Percentiles rank a stretch among this genome's conserved stretches.
Evolutionary conservation across 2,329 filamentous ascomycete genomes (phyloP).

Genomic region (Hypoxylon sp.): DNA sequence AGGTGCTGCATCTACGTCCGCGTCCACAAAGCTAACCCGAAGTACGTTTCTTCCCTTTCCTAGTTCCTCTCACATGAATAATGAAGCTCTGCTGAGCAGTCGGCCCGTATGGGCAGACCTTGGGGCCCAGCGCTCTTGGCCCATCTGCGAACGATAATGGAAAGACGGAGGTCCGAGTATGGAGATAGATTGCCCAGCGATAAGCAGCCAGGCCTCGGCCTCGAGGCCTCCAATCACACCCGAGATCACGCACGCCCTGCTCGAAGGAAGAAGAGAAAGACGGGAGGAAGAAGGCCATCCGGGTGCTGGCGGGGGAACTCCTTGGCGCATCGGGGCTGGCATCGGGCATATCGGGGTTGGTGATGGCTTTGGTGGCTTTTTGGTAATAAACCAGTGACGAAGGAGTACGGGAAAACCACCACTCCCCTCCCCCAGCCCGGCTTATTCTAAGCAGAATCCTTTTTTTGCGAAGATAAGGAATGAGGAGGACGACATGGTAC

Average conservation of each 20-base stretch:
- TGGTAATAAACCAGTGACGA: not conserved
- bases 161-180: slow-evolving; percentile 6
- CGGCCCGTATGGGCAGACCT: slow-evolving; percentile 9
- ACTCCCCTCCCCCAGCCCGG: too few species aligned
- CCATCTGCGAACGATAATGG: slow-evolving; percentile 32
- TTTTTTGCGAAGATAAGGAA: slow-evolving; percentile 7
- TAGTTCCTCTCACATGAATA: slow-evolving; percentile 11
- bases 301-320: slow-evolving; percentile 13
- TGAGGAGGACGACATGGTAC: not conserved
- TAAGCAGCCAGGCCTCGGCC: slow-evolving; percentile 13
- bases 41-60: too few species aligned
- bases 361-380: slow-evolving; percentile 11
- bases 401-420: not conserved
- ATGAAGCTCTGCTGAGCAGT: slow-evolving; percentile 23
- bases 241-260: not conserved
- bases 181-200: not conserved
- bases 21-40: not conserved
- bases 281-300: slow-evolving; percentile 7
- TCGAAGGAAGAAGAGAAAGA: slow-evolving; percentile 9
- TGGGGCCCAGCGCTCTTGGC: slow-evolving; percentile 19
- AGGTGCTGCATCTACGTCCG: not conserved
- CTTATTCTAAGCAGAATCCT: slow-evolving; percentile 4
- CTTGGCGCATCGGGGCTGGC: slow-evolving; percentile 3
- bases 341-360: slow-evolving; percentile 9
- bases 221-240: slow-evolving; percentile 20